Base-by-base conservation (phyloP, 208 protist genomes). In the Leishmania mexicana region DNA sequence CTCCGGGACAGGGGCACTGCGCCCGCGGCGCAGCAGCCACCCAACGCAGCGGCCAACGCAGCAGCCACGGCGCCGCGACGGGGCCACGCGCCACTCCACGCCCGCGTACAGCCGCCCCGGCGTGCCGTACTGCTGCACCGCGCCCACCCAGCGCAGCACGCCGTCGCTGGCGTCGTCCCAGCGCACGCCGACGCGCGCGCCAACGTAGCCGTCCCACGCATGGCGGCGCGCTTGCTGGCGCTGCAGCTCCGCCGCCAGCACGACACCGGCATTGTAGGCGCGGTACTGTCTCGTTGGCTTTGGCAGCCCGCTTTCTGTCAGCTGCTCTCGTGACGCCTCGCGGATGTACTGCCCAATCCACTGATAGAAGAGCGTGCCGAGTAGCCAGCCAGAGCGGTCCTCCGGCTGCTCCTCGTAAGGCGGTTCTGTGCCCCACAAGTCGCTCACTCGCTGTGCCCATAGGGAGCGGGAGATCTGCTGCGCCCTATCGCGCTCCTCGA, bases 121-220 rank as follows among this genome's bases (percentile, higher is more conserved):
- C 21, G 67, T 81, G 40, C 82, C 82, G 77, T 83, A 83, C 81
- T 89, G 83, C 85, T 90, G 89, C 72, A 82, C 83, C n/a, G 75
- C 62, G 11, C 91, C 91, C 24, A 94, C 81, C 86, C 87, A 94
- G 38, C 86, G 85, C 79, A 94, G 85, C 76, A 84, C 82, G 57
- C 87, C 76, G 65, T 75, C 71, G 79, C 68, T 80, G 62, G 75
- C 81, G 10, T 70, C 54, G 74, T 86, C 88, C 38, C 75, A 54
- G 60, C 47, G 54, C 78, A 84, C 81, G 24, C 51, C 49, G 54
- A 91, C 84, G 38, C 72, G 47, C 42, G 75, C 64, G 21, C 84
- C 89, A 47, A 87, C 76, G 78, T 85, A 89, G 65, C 64, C 76
- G 62, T 88, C 84, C 88, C 85, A 89, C 83, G 72, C 81, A 67